phyloP scores from a whole-genome alignment of 2,329 filamentous ascomycete species.

The Penicillium corylophilum region DNA sequence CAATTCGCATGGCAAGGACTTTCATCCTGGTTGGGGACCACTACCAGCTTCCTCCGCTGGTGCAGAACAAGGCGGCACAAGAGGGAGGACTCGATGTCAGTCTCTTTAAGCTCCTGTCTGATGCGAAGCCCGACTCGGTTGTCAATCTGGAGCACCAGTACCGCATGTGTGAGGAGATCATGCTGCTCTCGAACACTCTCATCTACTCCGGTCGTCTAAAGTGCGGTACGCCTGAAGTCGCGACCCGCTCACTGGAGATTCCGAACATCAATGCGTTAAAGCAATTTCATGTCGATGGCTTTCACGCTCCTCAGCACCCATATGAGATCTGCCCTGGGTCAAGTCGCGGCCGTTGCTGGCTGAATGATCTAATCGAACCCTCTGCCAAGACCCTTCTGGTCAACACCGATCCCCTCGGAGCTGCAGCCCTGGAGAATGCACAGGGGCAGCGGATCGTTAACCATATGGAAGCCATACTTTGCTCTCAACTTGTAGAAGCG shows the following conservation, averaged over 20 bases:
- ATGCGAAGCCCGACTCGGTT: slow-evolving; percentile 81
- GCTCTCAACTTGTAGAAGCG: slow-evolving; percentile 75
- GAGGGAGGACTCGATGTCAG: slow-evolving; percentile 86
- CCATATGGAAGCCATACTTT: slow-evolving; percentile 73
- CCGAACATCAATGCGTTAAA: slow-evolving; percentile 63
- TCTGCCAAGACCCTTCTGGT: slow-evolving; percentile 76
- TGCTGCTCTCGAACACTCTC: slow-evolving; percentile 86
- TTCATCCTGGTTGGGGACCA: slow-evolving; percentile 97
- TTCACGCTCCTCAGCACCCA: slow-evolving; percentile 19
- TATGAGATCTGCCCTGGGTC: slow-evolving; percentile 57
- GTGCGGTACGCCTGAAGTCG: slow-evolving; percentile 78
- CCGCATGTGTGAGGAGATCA: slow-evolving; percentile 96
- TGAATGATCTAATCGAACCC: slow-evolving; percentile 69
- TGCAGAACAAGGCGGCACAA: slow-evolving; percentile 85
- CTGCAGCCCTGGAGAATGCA: slow-evolving; percentile 60
- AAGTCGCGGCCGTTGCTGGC: slow-evolving; percentile 64
- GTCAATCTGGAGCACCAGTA: slow-evolving; percentile 95
- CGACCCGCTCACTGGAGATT: slow-evolving; percentile 65
- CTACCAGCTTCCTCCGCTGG: slow-evolving; percentile 89
- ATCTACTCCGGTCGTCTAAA: slow-evolving; percentile 91
- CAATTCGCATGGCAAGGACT: slow-evolving; percentile 85
- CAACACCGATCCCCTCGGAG: slow-evolving; percentile 76
- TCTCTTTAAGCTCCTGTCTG: slow-evolving; percentile 89
- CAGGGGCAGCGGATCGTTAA: slow-evolving; percentile 88
- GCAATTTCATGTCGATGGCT: slow-evolving; percentile 52